Percentiles rank a stretch among this genome's conserved stretches.
Evolutionary conservation across 345 rosid genomes (phyloP).

Genomic region (Eucalyptus regnans): DNA sequence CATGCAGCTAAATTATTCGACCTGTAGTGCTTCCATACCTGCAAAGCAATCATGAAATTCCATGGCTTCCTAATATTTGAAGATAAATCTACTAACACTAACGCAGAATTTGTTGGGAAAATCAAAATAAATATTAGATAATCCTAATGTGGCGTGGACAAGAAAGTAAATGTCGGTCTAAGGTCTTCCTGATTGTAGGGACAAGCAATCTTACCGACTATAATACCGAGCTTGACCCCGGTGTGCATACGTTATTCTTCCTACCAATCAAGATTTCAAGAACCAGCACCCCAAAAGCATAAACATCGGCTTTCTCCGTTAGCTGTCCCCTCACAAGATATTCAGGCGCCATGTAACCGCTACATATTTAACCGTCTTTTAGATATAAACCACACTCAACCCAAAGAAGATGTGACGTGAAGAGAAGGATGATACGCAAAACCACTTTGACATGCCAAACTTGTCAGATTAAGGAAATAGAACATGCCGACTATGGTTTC

Average conservation of each 20-base stretch:
- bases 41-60: neutral
- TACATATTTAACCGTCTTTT: neutral
- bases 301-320: slow-evolving; percentile 73
- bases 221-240: slow-evolving; percentile 35
- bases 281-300: slow-evolving; percentile 65
- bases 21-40: slow-evolving; percentile 19
- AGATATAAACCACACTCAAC: neutral
- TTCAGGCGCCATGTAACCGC: slow-evolving; percentile 87
- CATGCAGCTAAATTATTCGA: too few relatives aligned
- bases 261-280: slow-evolving; percentile 50
- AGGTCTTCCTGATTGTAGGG: neutral
- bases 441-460: neutral
- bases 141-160: neutral
- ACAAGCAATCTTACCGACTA: slow-evolving; percentile 21
- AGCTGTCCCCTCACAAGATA: slow-evolving; percentile 61
- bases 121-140: neutral
- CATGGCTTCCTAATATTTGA: neutral
- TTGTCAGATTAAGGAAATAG: neutral
- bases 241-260: slow-evolving; percentile 47
- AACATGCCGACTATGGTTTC: neutral
- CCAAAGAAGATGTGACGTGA: neutral
- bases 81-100: neutral
- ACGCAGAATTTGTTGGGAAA: neutral
- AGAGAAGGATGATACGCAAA: too few relatives aligned
- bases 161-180: neutral